These are phyloP conservation scores for Avena atlantica DNA, from an alignment of 176 grass and related monocot species.

Conservation along the genomic window DNA sequence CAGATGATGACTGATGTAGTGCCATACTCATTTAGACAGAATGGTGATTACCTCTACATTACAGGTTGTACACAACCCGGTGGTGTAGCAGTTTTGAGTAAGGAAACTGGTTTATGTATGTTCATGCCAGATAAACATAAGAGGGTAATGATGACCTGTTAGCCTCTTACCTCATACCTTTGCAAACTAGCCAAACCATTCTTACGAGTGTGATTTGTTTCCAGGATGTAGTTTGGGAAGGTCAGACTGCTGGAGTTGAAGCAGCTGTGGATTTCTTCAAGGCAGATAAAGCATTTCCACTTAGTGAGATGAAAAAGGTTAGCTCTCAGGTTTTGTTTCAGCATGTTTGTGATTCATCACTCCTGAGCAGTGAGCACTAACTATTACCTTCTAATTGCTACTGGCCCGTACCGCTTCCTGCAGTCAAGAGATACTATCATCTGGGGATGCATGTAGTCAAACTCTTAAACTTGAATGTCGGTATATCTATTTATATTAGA, in stretches of 20 bases:
- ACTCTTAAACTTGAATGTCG: neutral
- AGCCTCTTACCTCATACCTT: slow-evolving; percentile 14
- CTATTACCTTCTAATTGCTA: slow-evolving; percentile 18
- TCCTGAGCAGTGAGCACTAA: slow-evolving; percentile 9
- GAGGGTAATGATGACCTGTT: slow-evolving; percentile 58
- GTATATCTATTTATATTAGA: slow-evolving; percentile 2
- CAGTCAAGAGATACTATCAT: slow-evolving; percentile 30
- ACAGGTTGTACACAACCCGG: slow-evolving; percentile 88
- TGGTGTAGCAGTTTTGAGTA: slow-evolving; percentile 78
- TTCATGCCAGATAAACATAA: slow-evolving; percentile 87
- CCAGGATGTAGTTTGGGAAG: slow-evolving; percentile 92
- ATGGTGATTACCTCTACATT: slow-evolving; percentile 84
- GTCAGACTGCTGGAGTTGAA: slow-evolving; percentile 83
- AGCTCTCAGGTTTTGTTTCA: slow-evolving; percentile 36
- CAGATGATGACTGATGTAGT: slow-evolving; percentile 99
- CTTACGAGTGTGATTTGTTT: slow-evolving; percentile 37
- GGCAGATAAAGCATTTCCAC: slow-evolving; percentile 81
- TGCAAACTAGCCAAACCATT: slow-evolving; percentile 28
- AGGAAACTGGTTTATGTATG: slow-evolving; percentile 78
- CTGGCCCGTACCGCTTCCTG: neutral
- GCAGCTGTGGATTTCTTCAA: slow-evolving; percentile 89
- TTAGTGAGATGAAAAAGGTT: slow-evolving; percentile 79
- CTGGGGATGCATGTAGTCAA: neutral
- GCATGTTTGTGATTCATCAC: slow-evolving; percentile 3
- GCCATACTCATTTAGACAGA: slow-evolving; percentile 89